These are phyloP conservation scores for Saussurea involucrata DNA, from an alignment of 129 eudicot genomes.

Conservation along the genomic window DNA sequence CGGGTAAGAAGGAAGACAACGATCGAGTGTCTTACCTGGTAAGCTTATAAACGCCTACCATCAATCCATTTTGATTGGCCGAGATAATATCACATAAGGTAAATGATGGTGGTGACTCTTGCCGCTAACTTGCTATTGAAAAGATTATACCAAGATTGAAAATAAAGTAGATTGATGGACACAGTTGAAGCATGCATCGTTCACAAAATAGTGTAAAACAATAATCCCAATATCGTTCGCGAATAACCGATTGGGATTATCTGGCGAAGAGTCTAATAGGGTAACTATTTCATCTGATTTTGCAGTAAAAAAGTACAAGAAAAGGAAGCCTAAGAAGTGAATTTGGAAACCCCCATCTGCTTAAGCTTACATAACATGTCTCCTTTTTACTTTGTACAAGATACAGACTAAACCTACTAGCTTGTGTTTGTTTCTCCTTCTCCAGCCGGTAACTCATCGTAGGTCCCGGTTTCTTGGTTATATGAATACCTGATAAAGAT, in stretches of 20 bases:
- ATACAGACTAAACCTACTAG: constrained; percentile 20
- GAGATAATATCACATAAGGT: no score
- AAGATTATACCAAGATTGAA: no score
- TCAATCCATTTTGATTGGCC: no score
- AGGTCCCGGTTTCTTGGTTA: constrained; percentile 56
- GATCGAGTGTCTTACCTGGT: no score
- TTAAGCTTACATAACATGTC: neutral
- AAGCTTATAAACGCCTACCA: no score
- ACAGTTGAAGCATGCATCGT: no score
- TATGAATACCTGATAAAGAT: constrained; percentile 56
- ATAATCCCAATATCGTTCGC: no score
- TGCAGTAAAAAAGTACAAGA: neutral
- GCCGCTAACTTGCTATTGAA: neutral
- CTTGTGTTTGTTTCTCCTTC: constrained; percentile 31
- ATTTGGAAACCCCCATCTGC: neutral
- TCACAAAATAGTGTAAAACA: neutral
- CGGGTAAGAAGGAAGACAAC: no score
- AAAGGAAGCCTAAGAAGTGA: neutral
- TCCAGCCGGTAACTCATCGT: constrained; percentile 49
- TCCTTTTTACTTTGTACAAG: constrained; percentile 24
- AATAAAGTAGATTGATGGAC: no score
- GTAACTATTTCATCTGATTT: neutral
- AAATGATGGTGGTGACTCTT: no score
- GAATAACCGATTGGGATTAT: neutral
- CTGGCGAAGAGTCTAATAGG: neutral